Evolutionary conservation across 495 filamentous ascomycete species (phyloP).

Genomic region (Eremomyces bilateralis): DNA sequence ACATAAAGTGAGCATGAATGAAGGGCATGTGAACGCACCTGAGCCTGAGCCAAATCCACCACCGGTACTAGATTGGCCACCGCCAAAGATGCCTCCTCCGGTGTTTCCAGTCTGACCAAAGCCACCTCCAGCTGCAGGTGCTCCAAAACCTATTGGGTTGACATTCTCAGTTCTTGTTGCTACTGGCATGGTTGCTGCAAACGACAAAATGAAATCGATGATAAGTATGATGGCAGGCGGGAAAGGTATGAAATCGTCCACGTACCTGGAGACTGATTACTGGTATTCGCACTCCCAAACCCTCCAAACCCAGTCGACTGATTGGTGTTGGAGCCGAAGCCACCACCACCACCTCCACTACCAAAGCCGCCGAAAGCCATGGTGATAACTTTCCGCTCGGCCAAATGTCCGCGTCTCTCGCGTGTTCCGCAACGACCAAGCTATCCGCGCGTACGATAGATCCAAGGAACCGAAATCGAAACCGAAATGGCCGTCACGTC

Average conservation of each 20-base stretch:
- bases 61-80: conserved; percentile 15
- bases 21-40: no score
- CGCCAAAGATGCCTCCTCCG: conserved; percentile 19
- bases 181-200: no score
- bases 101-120: conserved; percentile 31
- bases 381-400: background rate
- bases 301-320: conserved; percentile 12
- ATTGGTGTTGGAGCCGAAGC: conserved; percentile 33
- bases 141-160: conserved; percentile 2
- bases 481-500: no score
- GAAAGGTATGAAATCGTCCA: no score
- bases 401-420: background rate
- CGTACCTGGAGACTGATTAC: no score
- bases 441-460: background rate
- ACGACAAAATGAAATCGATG: no score
- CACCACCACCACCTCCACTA: conserved; percentile 17
- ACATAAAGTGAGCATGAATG: background rate
- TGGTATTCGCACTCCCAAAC: conserved; percentile 1
- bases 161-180: background rate
- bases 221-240: no score
- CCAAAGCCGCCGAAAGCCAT: conserved; percentile 8
- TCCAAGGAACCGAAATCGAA: background rate
- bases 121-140: no score
- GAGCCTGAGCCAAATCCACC: conserved; percentile 21
- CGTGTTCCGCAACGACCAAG: background rate